Evolutionary conservation across 805 yeast species (phyloP), one percentile per base, ranked within the genome.

Genomic region (Kodamaea leandrae): DNA sequence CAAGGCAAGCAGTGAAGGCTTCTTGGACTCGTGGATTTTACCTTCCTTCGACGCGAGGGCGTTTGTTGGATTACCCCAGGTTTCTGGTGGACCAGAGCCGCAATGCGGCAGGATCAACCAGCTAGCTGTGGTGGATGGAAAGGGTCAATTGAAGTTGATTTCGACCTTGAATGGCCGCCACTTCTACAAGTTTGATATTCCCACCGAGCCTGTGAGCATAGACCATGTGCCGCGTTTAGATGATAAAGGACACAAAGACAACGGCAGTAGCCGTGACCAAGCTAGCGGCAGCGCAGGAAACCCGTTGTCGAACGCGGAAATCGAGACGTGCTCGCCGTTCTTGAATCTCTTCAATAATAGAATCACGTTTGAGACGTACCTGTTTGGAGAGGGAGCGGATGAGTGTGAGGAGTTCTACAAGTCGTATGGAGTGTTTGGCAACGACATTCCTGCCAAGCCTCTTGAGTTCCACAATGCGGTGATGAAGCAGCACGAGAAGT

Each of bases 301-400:
- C 35, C 74, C 75, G 3, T 54, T 77, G 21, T 69, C 78, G 0
- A 74, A 75, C 43, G 71, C 78, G 23, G 83, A 78, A 52, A 72
- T 80, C 40, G 83, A 78, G 48, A 76, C 83, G 0, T 72, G 80
- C 45, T 57, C 55, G 16, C 72, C 73, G 4, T 66, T 59, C 41
- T 50, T 60, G 36, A 59, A 60, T 36, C 44, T 67, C 28, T 53
- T 65, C 20, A 60, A 58, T 37, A 57, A 56, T 46, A 50, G 53
- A 32, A 53, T 65, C 17, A 52, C 52, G 35, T 58, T 67, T 45
- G 55, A 64, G 20, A 54, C 59, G 8, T 68, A 56, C 49, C 55
- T 53, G 16, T 51, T 50, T 19, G 51, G 41, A n/a, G 39, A 42
- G 4, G 51, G 41, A n/a, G 39, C 42, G 4, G 49, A 26, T 6